Base-by-base conservation (phyloP, 1,139 yeast species). In the Hansenula anomala region DNA sequence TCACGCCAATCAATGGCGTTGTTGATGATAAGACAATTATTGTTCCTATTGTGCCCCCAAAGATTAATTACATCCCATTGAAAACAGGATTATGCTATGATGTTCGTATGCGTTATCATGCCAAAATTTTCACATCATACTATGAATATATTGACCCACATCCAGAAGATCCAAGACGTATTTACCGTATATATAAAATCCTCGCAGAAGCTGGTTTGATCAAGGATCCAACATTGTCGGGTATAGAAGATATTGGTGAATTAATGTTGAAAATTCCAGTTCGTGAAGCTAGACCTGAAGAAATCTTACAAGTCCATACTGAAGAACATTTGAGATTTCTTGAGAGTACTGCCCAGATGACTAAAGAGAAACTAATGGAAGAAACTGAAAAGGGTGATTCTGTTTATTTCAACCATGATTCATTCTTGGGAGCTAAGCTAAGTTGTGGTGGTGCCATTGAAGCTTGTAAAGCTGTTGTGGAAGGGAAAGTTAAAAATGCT, bases 361-460 rank as follows among this genome's bases (percentile, higher is more conserved):
- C 82, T 4, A 75, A 90, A 38, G 95, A 86, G 41, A 77, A 78
- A 56, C 67, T 94, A 35, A 66, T 89, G 46, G 82, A 82, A 44
- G 94, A 84, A 54, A 92, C 97, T 0, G 96, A 89, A 51, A 74
- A 75, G 42, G 96, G 97, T 3, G 98, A 94, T 61, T 89, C 97
- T 13, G 90, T 94, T 36, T 94, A 94, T 60, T 87, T 88, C 59
- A 92, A 92, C 62, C 90, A 89, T 55, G 98, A 92, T 61, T 85
- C 96, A 1, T 78, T 73, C 49, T 68, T 84, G 35, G 85, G 95
- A 40, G 98, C 98, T 2, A 83, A 85, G 58, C 70, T 94, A 29
- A 84, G 96, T 14, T 92, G 97, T 59, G 99, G 99, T 40, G 97
- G 98, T 23, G 82, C 96, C 24, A 92, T 94, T 37, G 98, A 92